Base-by-base conservation (phyloP, 257 asterid species). In the Linaria vulgaris region DNA sequence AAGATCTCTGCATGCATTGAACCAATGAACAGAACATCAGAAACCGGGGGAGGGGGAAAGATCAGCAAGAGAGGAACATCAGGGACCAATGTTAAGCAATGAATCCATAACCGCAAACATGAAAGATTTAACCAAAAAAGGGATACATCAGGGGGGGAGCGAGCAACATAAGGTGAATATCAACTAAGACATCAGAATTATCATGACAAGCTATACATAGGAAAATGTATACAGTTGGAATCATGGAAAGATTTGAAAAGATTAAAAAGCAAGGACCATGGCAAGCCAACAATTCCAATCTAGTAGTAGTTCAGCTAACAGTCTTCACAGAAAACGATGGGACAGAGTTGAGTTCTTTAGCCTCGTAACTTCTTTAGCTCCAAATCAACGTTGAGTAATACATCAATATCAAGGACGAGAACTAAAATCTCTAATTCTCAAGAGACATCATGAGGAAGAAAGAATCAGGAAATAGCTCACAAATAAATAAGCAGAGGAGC, bases 21-120 rank as follows among this genome's bases (percentile, higher is more conserved):
- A n/a, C n/a, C n/a, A n/a, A n/a, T n/a, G n/a, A n/a, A n/a, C n/a
- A n/a, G n/a, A n/a, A n/a, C n/a, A n/a, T n/a, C n/a, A n/a, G n/a
- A n/a, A n/a, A n/a, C n/a, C n/a, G n/a, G n/a, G n/a, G n/a, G n/a
- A n/a, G n/a, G n/a, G n/a, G n/a, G n/a, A n/a, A n/a, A n/a, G n/a
- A n/a, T n/a, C n/a, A n/a, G n/a, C n/a, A n/a, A n/a, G n/a, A n/a
- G n/a, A n/a, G n/a, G n/a, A n/a, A n/a, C n/a, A n/a, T n/a, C n/a
- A n/a, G 5, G 99, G 97, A 61, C 96, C 99, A 76, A 92, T 82
- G 75, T 92, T 92, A 74, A 87, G 78, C 79, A 92, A 75, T 17
- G 99, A 87, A 72, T 92, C 99, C 61, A 96, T 82, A 65, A 92
- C 99, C 22, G 97, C 84, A 69, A 92, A 92, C 48, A 91, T 80